Evolutionary conservation across 2,329 filamentous ascomycete genomes (phyloP).

Genomic region (Colletotrichum karsti): DNA sequence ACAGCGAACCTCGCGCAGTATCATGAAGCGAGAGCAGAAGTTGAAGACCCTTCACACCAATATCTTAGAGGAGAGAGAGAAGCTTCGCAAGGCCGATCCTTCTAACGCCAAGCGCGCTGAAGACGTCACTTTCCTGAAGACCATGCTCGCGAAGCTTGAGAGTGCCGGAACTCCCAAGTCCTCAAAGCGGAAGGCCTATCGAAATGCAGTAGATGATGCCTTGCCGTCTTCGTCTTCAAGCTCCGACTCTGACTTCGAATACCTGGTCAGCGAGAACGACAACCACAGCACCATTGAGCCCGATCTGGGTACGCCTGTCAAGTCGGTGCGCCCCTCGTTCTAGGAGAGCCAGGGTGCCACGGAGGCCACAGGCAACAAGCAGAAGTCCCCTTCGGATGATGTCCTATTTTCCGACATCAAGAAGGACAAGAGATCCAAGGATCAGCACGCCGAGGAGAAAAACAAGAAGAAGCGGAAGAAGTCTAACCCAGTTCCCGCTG

Average conservation of each 20-base stretch:
- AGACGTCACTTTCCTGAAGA: constrained; percentile 1
- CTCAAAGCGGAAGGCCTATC: neutral
- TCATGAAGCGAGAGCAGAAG: neutral
- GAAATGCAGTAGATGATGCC: neutral
- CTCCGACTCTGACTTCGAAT: neutral
- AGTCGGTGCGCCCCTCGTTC: neutral
- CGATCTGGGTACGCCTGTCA: constrained; percentile 2
- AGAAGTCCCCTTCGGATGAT: neutral
- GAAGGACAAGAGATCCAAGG: neutral
- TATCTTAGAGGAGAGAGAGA: neutral
- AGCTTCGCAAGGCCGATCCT: constrained; percentile 3
- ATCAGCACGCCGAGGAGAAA: neutral
- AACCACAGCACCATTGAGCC: neutral
- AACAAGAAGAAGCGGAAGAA: neutral
- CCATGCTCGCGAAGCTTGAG: neutral
- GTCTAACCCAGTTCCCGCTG: neutral
- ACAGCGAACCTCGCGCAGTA: neutral
- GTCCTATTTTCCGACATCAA: neutral
- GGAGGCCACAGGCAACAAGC: neutral
- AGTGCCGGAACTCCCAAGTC: neutral
- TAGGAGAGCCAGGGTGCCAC: neutral
- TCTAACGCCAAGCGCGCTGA: neutral
- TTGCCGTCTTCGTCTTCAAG: neutral
- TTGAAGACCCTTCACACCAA: constrained; percentile 3
- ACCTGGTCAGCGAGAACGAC: neutral